Conservation (phyloP, 345 rosid species). For the Passiflora organensis region DNA sequence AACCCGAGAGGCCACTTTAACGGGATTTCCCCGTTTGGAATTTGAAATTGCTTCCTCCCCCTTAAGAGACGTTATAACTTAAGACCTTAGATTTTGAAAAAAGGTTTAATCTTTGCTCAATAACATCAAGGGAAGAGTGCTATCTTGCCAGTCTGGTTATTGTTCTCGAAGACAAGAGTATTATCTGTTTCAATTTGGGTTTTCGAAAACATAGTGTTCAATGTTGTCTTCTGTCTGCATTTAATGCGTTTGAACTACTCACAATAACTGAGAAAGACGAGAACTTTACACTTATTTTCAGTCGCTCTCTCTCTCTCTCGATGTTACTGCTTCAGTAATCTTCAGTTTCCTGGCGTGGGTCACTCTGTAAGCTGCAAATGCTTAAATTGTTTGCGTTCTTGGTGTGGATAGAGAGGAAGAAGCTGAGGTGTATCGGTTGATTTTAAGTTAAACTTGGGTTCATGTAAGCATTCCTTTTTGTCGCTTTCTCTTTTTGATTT, state of each 20-base stretch:
- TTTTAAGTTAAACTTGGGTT: not conserved
- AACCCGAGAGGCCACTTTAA: too few species aligned
- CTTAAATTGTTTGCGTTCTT: not conserved
- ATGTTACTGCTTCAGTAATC: not conserved
- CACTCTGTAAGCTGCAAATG: too few species aligned
- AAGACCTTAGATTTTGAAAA: slow-evolving; percentile 2
- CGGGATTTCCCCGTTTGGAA: slow-evolving; percentile 29
- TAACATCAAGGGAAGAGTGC: too few species aligned
- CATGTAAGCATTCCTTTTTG: slow-evolving; percentile 25
- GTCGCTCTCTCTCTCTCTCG: slow-evolving; percentile 3
- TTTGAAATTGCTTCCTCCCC: slow-evolving; percentile 59
- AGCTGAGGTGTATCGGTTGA: slow-evolving; percentile 3
- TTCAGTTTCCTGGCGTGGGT: too few species aligned
- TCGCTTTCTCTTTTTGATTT: not conserved
- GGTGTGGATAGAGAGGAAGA: not conserved
- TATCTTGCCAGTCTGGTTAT: too few species aligned
- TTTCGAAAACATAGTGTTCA: not conserved
- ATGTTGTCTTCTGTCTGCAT: slow-evolving; percentile 19
- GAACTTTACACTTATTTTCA: slow-evolving; percentile 3
- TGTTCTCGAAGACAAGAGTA: too few species aligned
- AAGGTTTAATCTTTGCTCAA: too few species aligned
- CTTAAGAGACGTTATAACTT: slow-evolving; percentile 57
- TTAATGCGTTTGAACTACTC: slow-evolving; percentile 42
- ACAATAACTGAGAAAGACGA: not conserved
- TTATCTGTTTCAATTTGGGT: too few species aligned